phyloP scores from a whole-genome alignment of 75 land plant genomes.

The Gnetum montanum region DNA sequence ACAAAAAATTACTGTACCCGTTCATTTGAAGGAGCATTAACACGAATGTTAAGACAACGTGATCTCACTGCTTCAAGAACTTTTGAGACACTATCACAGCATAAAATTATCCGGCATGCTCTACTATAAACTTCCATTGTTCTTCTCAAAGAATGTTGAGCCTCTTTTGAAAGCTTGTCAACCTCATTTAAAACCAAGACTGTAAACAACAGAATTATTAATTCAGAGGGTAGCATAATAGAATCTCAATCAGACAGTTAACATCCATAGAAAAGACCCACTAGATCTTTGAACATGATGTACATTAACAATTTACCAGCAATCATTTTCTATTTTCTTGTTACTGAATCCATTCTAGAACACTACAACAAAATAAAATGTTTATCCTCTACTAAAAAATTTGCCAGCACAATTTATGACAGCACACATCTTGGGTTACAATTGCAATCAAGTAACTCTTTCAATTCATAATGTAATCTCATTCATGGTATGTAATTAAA shows the following conservation, averaged over 20 bases:
- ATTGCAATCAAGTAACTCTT: too few relatives aligned
- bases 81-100: conserved; percentile 94
- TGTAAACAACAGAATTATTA: conserved; percentile 16
- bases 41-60: conserved; percentile 81
- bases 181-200: conserved; percentile 94
- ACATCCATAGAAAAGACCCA: not conserved
- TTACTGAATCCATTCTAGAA: too few relatives aligned
- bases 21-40: conserved; percentile 78
- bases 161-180: conserved; percentile 94
- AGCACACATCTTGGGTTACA: too few relatives aligned
- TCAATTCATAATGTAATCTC: too few relatives aligned
- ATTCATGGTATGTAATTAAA: too few relatives aligned
- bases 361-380: too few relatives aligned
- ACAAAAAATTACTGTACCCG: conserved; percentile 27
- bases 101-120: conserved; percentile 81
- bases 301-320: not conserved
- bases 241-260: not conserved
- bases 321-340: too few relatives aligned
- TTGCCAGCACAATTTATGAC: too few relatives aligned
- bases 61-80: conserved; percentile 96
- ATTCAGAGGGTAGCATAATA: not conserved
- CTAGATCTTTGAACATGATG: not conserved
- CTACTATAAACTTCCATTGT: conserved; percentile 98
- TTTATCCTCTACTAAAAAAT: too few relatives aligned
- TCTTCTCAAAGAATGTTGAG: conserved; percentile 93